Conservation (phyloP, 1,139 yeast genomes). For the Neolecta irregularis region DNA sequence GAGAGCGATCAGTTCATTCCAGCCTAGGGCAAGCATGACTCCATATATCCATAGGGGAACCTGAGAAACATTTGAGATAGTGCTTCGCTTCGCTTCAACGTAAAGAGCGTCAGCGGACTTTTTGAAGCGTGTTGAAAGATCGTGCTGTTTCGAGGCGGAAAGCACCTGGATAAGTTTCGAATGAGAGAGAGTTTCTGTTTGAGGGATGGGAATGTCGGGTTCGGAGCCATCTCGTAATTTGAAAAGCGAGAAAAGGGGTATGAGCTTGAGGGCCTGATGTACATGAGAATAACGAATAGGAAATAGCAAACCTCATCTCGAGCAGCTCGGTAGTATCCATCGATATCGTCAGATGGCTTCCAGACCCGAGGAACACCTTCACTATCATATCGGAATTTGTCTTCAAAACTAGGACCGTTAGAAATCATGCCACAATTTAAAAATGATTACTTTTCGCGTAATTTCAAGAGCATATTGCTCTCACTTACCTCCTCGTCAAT, state of each 20-base stretch:
- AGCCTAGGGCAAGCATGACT: conserved; percentile 61
- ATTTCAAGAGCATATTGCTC: conserved; percentile 23
- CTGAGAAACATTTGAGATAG: conserved; percentile 52
- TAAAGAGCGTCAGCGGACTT: conserved; percentile 67
- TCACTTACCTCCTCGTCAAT: conserved; percentile 36
- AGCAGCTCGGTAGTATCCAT: conserved; percentile 44
- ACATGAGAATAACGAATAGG: conserved; percentile 3
- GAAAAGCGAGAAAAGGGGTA: conserved; percentile 8
- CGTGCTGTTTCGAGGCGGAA: conserved; percentile 40
- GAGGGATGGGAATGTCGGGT: conserved; percentile 38
- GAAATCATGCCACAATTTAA: not conserved
- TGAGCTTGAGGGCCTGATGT: conserved; percentile 6
- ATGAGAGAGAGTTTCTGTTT: conserved; percentile 5
- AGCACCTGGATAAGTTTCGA: conserved; percentile 39
- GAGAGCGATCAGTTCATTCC: conserved; percentile 90
- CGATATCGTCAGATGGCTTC: conserved; percentile 61
- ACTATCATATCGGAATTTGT: conserved; percentile 64
- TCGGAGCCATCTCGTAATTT: conserved; percentile 17
- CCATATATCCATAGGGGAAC: conserved; percentile 74
- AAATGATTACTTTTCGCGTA: conserved; percentile 26
- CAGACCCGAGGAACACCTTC: conserved; percentile 73
- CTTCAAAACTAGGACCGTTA: conserved; percentile 39
- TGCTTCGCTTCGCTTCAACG: conserved; percentile 58
- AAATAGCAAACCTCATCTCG: conserved; percentile 33
- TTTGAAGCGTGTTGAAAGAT: conserved; percentile 46